Base-by-base conservation (phyloP, 306 rosid species). In the Cucurbita moschata region DNA sequence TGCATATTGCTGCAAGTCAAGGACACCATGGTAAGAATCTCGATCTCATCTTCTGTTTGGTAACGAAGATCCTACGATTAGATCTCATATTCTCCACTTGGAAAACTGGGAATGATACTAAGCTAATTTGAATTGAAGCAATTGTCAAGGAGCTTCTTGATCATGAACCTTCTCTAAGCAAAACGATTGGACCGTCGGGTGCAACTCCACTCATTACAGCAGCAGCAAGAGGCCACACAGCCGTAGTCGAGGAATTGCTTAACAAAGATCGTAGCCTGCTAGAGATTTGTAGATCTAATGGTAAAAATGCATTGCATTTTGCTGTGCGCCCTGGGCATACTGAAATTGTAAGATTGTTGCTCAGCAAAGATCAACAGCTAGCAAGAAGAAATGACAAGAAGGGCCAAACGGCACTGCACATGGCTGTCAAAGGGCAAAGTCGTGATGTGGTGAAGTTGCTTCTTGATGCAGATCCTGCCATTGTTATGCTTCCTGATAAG, bases 401-500 rank as follows among this genome's bases (percentile, higher is more conserved):
- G 73, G 97, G 99, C 40, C 99, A 95, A 79, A 95, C 99, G 62
- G 99, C 99, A 44, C 82, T 95, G 96, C 99, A 95, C 75, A 95
- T 95, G 99, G 97, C 99, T 51, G 99, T 95, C 50, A 95, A 95
- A 80, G 99, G 99, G 77, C 92, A 90, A 76, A 91, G 95, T 75
- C 83, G 90, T 76, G 97, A 89, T 50, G 99, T 86, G 61, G 99
- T 95, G 66, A 95, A 89, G 75, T 83, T 84, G 83, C 99, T 95
- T 78, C 99, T 95, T 7, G 85, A 81, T 0, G 99, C 97, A 19
- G 99, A 95, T 78, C 86, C 99, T 53, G 99, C 97, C 40, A 91
- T 91, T 79, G 99, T 95, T 43, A 95, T 95, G 99, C 99, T 95
- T 85, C 99, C 97, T 0, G 99, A 95, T 79, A 95, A 95, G 79